Evolutionary conservation across 306 rosid genomes (phyloP).

Genomic region (Inga laurina): DNA sequence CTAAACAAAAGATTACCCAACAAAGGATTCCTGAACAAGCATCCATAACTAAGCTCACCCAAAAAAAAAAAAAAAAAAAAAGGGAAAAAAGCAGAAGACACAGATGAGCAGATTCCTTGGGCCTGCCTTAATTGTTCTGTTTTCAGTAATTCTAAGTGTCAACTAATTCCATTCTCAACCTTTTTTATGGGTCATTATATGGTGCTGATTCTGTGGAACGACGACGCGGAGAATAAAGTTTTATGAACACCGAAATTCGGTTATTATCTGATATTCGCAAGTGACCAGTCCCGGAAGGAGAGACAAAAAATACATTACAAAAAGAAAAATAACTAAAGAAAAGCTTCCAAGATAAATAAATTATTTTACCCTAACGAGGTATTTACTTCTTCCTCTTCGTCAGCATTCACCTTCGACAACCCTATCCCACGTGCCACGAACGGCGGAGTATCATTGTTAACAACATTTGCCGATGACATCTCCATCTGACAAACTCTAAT

Average conservation of each 20-base stretch:
- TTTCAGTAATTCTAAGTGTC: not conserved
- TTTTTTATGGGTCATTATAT: not conserved
- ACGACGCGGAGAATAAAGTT: not conserved
- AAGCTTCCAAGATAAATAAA: not conserved
- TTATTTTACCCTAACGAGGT: not conserved
- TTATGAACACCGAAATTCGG: not conserved
- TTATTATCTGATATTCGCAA: not conserved
- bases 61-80: not conserved
- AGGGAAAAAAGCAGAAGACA: not conserved
- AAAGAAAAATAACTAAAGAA: not conserved
- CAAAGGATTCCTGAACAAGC: not conserved
- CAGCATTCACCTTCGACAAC: constrained; percentile 62
- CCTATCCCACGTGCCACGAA: constrained; percentile 51
- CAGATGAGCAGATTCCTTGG: not conserved
- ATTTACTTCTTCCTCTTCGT: constrained; percentile 23
- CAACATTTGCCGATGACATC: constrained; percentile 60
- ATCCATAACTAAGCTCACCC: not conserved
- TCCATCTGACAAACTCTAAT: constrained; percentile 85
- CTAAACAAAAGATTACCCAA: not conserved
- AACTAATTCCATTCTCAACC: not conserved
- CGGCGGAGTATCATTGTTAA: constrained; percentile 36
- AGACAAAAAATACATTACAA: not conserved
- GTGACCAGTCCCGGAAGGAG: not conserved
- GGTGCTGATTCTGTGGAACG: not conserved
- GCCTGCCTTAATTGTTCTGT: not conserved